These are phyloP conservation scores for Wakefieldia striispora DNA, from an alignment of 768 basidiomycete species.

Conservation along the genomic window DNA sequence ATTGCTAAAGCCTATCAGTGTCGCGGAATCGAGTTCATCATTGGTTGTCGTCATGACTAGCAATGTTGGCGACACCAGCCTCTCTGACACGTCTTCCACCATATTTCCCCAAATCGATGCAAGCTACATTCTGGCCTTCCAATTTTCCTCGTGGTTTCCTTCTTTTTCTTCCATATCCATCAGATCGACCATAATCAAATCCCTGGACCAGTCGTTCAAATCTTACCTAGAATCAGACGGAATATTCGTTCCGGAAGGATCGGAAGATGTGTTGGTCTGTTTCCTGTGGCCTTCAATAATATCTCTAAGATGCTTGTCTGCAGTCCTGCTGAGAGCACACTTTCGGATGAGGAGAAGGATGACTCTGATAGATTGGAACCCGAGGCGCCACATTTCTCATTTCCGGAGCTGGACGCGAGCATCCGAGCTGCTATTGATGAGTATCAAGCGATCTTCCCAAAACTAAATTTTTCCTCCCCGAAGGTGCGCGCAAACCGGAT, in stretches of 20 bases:
- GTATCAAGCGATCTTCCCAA: conserved; percentile 89
- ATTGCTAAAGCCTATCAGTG: not conserved
- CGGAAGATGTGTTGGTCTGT: conserved; percentile 66
- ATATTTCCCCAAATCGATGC: conserved; percentile 52
- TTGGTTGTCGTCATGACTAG: not conserved
- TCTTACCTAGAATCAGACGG: conserved; percentile 81
- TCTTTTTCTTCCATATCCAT: conserved; percentile 59
- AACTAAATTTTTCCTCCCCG: conserved; percentile 95
- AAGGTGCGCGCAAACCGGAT: conserved; percentile 48
- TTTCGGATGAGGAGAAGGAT: conserved; percentile 53
- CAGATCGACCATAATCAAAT: conserved; percentile 72
- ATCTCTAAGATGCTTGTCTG: not conserved
- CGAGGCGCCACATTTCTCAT: conserved; percentile 49
- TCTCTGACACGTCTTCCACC: not conserved
- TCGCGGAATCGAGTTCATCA: no score
- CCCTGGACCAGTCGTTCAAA: conserved; percentile 59
- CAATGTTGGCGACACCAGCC: no score
- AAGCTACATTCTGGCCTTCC: conserved; percentile 64
- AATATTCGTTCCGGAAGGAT: conserved; percentile 79
- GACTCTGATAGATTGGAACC: conserved; percentile 36
- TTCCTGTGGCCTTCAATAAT: not conserved
- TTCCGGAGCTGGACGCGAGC: conserved; percentile 76
- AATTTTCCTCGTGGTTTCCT: conserved; percentile 87
- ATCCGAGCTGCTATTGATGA: conserved; percentile 64
- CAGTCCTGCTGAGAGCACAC: conserved; percentile 52